Evolutionary conservation across 805 yeast genomes (phyloP), one percentile per base, ranked within the genome.

Genomic region (Metschnikowia proteae): DNA sequence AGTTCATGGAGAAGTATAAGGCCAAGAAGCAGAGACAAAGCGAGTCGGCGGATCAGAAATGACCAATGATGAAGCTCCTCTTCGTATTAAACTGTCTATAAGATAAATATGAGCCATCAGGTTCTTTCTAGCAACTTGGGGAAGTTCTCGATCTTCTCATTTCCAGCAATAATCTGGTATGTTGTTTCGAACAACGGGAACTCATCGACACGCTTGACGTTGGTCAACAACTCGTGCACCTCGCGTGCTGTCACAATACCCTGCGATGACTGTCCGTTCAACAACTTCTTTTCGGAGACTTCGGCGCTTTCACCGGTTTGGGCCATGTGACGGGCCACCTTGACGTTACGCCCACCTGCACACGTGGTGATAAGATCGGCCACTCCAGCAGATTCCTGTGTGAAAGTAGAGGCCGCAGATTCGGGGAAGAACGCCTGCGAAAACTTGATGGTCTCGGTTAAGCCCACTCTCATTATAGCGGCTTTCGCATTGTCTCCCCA

Each of bases 401-500:
- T 88, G 70, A 91, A 91, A 27, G 99, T 94, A 50, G 82, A 75
- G 29, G 86, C 79, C 52, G 80, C 71, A 10, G 58, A 56, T 32
- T 55, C 56, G 17, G 58, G 87, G 82, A 84, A 91, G 83, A 82
- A 60, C 41, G 26, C 51, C 44, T 48, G 68, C 60, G 96, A 94
- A 68, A 94, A 94, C 65, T 80, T 80, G 67, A 91, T 86, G 63
- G 87, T 88, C 74, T 94, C 99, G 62, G 85, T 79, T 56, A 94
- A 73, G 42, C 99, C 99, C 58, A 92, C 86, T 74, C 99, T 82
- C 91, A 92, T 95, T 61, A 94, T 84, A 38, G 98, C 99, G 48
- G 98, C 86, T 71, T 92, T 90, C 56, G 99, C 98, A 67, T 94
- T 94, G 71, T 90, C 96, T 68, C 99, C 99, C 99, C 99, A 94